Percentiles rank a stretch among this genome's conserved stretches.
Evolutionary conservation across 106 monocot species (phyloP).

Genomic region (Iris macrosiphon): DNA sequence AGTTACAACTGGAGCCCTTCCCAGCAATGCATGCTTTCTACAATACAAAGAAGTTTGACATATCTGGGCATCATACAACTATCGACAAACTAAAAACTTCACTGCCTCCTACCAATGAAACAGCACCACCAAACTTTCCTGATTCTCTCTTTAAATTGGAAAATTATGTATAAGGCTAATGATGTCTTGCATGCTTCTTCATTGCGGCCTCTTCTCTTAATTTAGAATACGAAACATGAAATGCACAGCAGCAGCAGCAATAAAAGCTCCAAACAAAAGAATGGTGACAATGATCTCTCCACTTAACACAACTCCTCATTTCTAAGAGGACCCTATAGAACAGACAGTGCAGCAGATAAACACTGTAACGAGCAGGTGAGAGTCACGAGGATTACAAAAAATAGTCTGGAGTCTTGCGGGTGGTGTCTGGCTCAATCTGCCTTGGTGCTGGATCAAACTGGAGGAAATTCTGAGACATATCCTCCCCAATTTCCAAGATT

Average conservation of each 20-base stretch:
- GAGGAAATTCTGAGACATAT: constrained; percentile 65
- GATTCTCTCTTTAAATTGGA: no score
- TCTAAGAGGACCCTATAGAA: constrained; percentile 12
- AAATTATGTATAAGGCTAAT: no score
- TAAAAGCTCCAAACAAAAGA: constrained; percentile 11
- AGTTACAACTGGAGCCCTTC: no score
- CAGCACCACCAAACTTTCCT: no score
- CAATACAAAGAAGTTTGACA: no score
- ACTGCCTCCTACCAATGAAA: no score
- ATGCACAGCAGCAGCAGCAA: constrained; percentile 3
- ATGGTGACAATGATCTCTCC: constrained; percentile 6
- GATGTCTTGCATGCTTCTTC: not conserved
- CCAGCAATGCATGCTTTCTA: no score
- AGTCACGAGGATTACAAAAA: constrained; percentile 36
- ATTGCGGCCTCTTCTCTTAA: not conserved
- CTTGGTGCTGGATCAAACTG: constrained; percentile 62
- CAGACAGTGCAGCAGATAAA: constrained; percentile 3
- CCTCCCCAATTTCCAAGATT: constrained; percentile 58
- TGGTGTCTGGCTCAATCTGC: constrained; percentile 56
- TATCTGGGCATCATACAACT: no score
- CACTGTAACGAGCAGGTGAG: not conserved
- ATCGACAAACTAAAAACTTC: no score
- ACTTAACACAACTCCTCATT: constrained; percentile 13
- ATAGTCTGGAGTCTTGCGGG: constrained; percentile 65
- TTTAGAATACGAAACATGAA: not conserved